A percentile compares a stretch with the other conserved stretches of the same genome.
Conservation (phyloP, 495 filamentous ascomycete species). For the Daldinia childiae region DNA sequence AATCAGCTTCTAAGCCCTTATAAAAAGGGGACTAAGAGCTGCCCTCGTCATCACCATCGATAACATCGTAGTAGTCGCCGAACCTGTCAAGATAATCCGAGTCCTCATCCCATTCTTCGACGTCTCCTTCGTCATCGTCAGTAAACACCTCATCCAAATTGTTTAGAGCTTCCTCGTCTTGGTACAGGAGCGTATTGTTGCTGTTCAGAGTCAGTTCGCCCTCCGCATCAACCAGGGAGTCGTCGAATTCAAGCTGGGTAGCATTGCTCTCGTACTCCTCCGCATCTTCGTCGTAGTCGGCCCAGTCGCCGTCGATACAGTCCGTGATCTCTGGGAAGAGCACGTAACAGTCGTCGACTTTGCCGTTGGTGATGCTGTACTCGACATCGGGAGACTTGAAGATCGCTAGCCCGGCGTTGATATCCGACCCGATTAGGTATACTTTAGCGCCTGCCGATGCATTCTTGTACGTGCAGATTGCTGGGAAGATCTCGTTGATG, state of each 20-base stretch:
- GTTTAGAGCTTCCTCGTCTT: slow-evolving; percentile 10
- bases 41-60: slow-evolving; percentile 3
- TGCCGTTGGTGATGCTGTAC: slow-evolving; percentile 35
- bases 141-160: slow-evolving; percentile 15
- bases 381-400: slow-evolving; percentile 30
- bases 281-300: slow-evolving; percentile 5
- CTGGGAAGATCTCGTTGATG: slow-evolving; percentile 26
- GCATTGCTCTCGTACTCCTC: slow-evolving; percentile 16
- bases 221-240: slow-evolving; percentile 5
- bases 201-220: slow-evolving; percentile 1
- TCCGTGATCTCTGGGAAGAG: slow-evolving; percentile 24
- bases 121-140: slow-evolving; percentile 6
- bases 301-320: slow-evolving; percentile 17
- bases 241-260: slow-evolving; percentile 23
- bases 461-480: slow-evolving; percentile 32
- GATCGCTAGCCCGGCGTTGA: slow-evolving; percentile 34
- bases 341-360: slow-evolving; percentile 33
- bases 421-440: slow-evolving; percentile 23
- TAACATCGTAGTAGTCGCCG: slow-evolving; percentile 16
- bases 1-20: neutral
- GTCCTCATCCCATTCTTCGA: slow-evolving; percentile 17
- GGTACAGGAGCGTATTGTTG: slow-evolving; percentile 2
- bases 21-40: neutral
- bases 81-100: slow-evolving; percentile 11
- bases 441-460: slow-evolving; percentile 13